Conservation (phyloP, 2,329 filamentous ascomycete species). For the Raffaelea albimanens region DNA sequence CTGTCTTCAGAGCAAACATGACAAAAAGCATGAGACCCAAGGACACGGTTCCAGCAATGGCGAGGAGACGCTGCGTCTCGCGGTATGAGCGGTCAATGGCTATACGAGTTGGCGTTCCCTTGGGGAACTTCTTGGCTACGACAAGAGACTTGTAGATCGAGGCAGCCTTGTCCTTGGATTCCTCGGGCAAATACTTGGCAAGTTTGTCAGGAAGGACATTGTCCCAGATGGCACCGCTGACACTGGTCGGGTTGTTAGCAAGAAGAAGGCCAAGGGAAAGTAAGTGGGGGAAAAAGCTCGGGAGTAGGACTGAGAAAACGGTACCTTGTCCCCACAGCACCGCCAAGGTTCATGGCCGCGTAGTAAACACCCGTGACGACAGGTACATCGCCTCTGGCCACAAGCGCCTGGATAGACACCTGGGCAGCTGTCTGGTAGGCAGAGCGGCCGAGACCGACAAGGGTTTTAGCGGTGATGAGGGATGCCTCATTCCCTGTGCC, state of each 20-base stretch:
- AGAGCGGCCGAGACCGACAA: slow-evolving; percentile 54
- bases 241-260: slow-evolving; percentile 27
- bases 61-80: slow-evolving; percentile 34
- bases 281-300: slow-evolving; percentile 28
- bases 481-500: slow-evolving; percentile 36
- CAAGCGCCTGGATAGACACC: slow-evolving; percentile 31
- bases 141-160: slow-evolving; percentile 12
- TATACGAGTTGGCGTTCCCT: slow-evolving; percentile 30
- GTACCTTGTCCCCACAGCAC: slow-evolving; percentile 41
- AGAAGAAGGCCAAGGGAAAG: slow-evolving; percentile 15
- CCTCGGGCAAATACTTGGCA: slow-evolving; percentile 9
- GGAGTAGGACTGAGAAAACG: too few relatives aligned
- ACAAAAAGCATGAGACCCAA: slow-evolving; percentile 4
- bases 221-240: slow-evolving; percentile 54
- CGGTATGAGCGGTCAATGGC: slow-evolving; percentile 35
- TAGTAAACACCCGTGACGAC: slow-evolving; percentile 55
- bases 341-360: slow-evolving; percentile 51
- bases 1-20: slow-evolving; percentile 7
- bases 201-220: slow-evolving; percentile 36
- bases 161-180: slow-evolving; percentile 24
- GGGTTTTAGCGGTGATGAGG: slow-evolving; percentile 50
- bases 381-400: slow-evolving; percentile 44
- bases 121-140: slow-evolving; percentile 25
- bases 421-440: slow-evolving; percentile 45
- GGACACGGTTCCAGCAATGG: slow-evolving; percentile 2